Conservation (phyloP, 805 yeast genomes). For the Brettanomyces custersianus region DNA sequence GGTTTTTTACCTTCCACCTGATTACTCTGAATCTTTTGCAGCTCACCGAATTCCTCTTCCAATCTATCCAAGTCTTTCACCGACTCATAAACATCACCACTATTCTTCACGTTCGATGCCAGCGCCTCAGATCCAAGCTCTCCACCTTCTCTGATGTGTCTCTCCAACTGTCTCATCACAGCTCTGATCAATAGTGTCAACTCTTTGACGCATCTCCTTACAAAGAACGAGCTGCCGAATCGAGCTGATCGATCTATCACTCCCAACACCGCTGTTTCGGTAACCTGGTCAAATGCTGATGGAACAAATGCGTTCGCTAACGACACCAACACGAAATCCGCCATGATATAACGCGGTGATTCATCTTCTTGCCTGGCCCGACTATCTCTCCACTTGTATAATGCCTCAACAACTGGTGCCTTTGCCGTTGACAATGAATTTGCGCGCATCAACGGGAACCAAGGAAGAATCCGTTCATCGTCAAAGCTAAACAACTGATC, state of each 20-base stretch:
- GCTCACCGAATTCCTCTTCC: slow-evolving; percentile 13
- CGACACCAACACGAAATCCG: slow-evolving; percentile 65
- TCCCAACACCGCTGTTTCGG: slow-evolving; percentile 45
- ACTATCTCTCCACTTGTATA: slow-evolving; percentile 78
- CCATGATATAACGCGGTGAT: slow-evolving; percentile 73
- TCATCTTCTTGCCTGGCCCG: slow-evolving; percentile 75
- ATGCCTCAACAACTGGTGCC: slow-evolving; percentile 44
- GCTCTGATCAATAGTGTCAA: slow-evolving; percentile 49
- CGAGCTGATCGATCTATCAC: slow-evolving; percentile 37
- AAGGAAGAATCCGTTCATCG: slow-evolving; percentile 42
- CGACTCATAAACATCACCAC: slow-evolving; percentile 12
- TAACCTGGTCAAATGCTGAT: slow-evolving; percentile 40
- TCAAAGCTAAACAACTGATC: slow-evolving; percentile 28
- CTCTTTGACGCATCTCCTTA: slow-evolving; percentile 46
- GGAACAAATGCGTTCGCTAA: slow-evolving; percentile 29
- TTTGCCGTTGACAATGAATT: slow-evolving; percentile 52
- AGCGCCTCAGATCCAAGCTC: slow-evolving; percentile 21
- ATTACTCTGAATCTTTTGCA: not conserved
- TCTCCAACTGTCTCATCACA: slow-evolving; percentile 26
- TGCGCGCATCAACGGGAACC: slow-evolving; percentile 52
- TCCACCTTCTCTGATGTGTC: slow-evolving; percentile 29
- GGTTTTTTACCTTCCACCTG: not conserved
- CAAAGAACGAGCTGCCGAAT: slow-evolving; percentile 28
- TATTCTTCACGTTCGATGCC: slow-evolving; percentile 15
- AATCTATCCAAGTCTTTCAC: slow-evolving; percentile 17